Percentiles rank a stretch among this genome's conserved stretches.
phyloP scores from a whole-genome alignment of 768 basidiomycete species.

The Lactifluus subvellereus region DNA sequence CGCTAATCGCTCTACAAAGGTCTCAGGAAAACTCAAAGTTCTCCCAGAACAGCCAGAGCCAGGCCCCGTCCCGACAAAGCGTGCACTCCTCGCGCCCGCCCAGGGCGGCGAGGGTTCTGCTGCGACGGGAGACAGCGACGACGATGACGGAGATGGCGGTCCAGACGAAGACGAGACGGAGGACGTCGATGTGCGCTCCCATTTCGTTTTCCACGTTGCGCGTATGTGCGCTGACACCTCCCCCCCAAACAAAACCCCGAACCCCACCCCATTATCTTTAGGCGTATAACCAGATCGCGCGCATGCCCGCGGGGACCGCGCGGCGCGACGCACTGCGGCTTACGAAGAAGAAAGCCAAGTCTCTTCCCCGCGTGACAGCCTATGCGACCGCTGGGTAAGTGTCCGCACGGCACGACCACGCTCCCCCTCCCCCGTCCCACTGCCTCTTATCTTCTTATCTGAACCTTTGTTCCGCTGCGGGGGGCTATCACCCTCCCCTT shows the following conservation, averaged over 20 bases:
- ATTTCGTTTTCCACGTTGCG: background rate
- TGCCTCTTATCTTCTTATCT: background rate
- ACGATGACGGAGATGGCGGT: conserved; percentile 55
- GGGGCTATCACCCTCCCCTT: background rate
- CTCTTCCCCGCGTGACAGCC: conserved; percentile 88
- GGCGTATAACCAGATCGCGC: conserved; percentile 92
- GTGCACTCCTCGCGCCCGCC: conserved; percentile 24
- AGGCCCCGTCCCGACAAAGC: conserved; percentile 25
- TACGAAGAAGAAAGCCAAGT: conserved; percentile 93
- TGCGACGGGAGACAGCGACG: conserved; percentile 32
- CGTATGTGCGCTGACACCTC: background rate
- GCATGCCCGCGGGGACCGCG: conserved; percentile 92
- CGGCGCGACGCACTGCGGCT: conserved; percentile 82
- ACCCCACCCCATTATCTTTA: conserved; percentile 28
- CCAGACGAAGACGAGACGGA: conserved; percentile 60
- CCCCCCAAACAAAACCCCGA: background rate
- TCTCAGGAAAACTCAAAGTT: conserved; percentile 82
- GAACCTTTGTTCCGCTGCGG: background rate
- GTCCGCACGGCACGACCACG: background rate
- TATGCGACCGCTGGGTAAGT: conserved; percentile 88
- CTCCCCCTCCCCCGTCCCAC: background rate
- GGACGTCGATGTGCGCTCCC: conserved; percentile 51
- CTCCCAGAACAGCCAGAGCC: conserved; percentile 78
- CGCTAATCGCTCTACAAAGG: conserved; percentile 74
- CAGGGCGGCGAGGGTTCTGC: conserved; percentile 30